Percentiles rank a stretch among this genome's conserved stretches.
phyloP scores from a whole-genome alignment of 2,329 filamentous ascomycete species.

The Curvularia hawaiiensis region DNA sequence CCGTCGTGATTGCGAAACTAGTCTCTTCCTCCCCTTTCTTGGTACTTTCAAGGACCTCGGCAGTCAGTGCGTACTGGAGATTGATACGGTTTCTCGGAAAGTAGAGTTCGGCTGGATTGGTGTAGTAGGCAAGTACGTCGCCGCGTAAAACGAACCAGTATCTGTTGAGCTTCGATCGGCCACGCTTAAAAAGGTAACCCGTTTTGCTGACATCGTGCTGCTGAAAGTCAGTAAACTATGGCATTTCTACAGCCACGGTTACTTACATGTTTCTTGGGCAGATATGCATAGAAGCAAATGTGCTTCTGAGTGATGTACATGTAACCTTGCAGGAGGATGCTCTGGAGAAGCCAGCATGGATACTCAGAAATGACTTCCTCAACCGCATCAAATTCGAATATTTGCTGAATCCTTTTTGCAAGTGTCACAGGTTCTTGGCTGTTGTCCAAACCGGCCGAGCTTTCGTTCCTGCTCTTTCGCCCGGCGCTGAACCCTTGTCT shows the following conservation, averaged over 20 bases:
- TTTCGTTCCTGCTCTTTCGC: constrained; percentile 36
- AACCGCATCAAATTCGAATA: constrained; percentile 69
- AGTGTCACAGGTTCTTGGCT: constrained; percentile 60
- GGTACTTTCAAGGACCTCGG: constrained; percentile 71
- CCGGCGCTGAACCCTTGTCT: constrained; percentile 30
- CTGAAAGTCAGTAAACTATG: constrained; percentile 23
- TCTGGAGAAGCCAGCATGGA: constrained; percentile 91
- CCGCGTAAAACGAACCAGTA: constrained; percentile 95
- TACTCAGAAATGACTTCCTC: constrained; percentile 93
- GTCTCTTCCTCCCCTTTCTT: constrained; percentile 73
- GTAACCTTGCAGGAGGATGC: constrained; percentile 88
- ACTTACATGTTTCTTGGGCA: constrained; percentile 87
- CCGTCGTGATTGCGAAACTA: constrained; percentile 80
- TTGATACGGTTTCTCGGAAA: constrained; percentile 93
- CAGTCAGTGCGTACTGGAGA: constrained; percentile 87
- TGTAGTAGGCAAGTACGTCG: constrained; percentile 89
- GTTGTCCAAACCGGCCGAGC: constrained; percentile 26
- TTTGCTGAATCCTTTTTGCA: constrained; percentile 72
- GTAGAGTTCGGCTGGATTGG: constrained; percentile 82
- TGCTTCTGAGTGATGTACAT: constrained; percentile 94
- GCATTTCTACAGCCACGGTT: not conserved
- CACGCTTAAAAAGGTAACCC: constrained; percentile 85
- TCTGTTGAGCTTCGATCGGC: constrained; percentile 85
- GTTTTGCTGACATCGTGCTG: constrained; percentile 71
- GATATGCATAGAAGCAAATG: constrained; percentile 95